Evolutionary conservation across 1,284 basidiomycete genomes (phyloP), one percentile per base, ranked within the genome.

Genomic region (Phlebopus sp.): DNA sequence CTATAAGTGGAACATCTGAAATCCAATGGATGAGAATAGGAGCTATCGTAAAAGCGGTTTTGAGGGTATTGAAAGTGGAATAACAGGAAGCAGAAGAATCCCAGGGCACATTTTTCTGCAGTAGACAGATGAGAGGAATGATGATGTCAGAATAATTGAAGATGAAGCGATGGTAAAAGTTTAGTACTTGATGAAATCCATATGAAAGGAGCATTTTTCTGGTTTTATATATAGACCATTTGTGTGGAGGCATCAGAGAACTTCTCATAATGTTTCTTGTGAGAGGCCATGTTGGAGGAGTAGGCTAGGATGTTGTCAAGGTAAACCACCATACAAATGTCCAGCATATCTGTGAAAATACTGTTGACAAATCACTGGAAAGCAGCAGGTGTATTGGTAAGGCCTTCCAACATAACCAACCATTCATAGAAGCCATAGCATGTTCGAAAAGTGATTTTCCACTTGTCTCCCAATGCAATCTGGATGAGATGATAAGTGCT

Each of bases 401-500:
- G n/a, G n/a, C 41, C 46, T 15, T 36, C 67, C 0, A 63, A 67
- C 67, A 70, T 62, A 21, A 70, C 66, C 4, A 50, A 31, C 43
- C 51, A 67, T 44, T 70, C 59, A 49, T 55, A 70, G 5, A 54
- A 30, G 25, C 66, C 67, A 37, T 60, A 64, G 9, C 56, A 53
- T 0, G 60, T 66, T 1, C 49, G 17, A 53, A 70, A 70, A 5
- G 64, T 59, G 0, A 66, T 69, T 21, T 66, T 69, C 56, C 57
- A 60, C 36, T 63, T 57, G 35, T 62, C 51, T n/a, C 59, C 56
- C 0, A 44, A 17, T 3, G 46, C 47, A 19, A 65, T 55, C 5
- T 54, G 47, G 4, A 64, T 32, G 10, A 62, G 54, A 49, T 65
- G 55, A 50, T 63, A 66, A 14, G 59, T 63, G 0, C 39, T 46